Evolutionary conservation across 129 eudicot species (phyloP).

Genomic region (carrot (Daucus carota)): DH1_v3.0 NC_030382.2:45010001-45010500

Average conservation of each 20-base stretch:
- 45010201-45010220: not conserved
- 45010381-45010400: conserved; percentile 36
- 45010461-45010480: conserved; percentile 27
- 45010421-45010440: conserved; percentile 31
- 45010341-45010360: not conserved
- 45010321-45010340: conserved; percentile 11
- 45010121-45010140: too few relatives aligned
- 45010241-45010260: conserved; percentile 37
- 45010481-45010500: conserved; percentile 52
- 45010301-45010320: conserved; percentile 15
- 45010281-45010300: conserved; percentile 34
- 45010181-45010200: not conserved
- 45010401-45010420: conserved; percentile 37
- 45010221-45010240: conserved; percentile 26
- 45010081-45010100: too few relatives aligned
- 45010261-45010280: conserved; percentile 41
- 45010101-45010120: too few relatives aligned
- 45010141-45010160: not conserved
- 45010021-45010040: too few relatives aligned
- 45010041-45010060: too few relatives aligned
- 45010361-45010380: not conserved
- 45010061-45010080: too few relatives aligned
- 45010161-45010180: not conserved
- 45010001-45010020: too few relatives aligned
- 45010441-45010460: conserved; percentile 32